Base-by-base conservation (phyloP, 805 yeast species). In the Sugiyamaella qingdaonensis region DNA sequence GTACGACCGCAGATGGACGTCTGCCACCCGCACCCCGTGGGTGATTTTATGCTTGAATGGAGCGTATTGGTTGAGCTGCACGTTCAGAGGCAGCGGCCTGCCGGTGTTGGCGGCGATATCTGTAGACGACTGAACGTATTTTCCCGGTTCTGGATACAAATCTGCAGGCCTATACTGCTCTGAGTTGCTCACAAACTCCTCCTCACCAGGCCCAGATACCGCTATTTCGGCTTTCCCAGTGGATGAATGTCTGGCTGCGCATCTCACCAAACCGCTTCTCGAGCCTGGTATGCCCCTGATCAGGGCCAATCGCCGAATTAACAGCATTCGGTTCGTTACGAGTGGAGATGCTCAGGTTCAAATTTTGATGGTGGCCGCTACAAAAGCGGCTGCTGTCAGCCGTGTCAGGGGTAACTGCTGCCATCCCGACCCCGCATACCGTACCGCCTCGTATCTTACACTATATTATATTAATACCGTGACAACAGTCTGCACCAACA, bases 81-180 rank as follows among this genome's bases (percentile, higher is more conserved):
- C 94, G 64, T 84, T 88, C 52, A 89, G 71, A n/a, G 98, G 97
- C 19, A 86, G 66, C 2, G 95, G 95, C 39, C 79, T 68, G 19
- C 72, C 64, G 2, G 70, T 63, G 3, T 72, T 73, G 19, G 47
- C 45, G 5, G 56, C 32, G 4, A 56, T 55, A 10, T 46, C 48
- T 10, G 60, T 53, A 31, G 51, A 35, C 8, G 63, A 59, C 24
- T 47, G 54, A 16, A 59, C 61, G 51, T 32, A 62, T 10, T 50
- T 21, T 31, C 59, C 62, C 4, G 41, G 42, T 35, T 27, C 19
- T 2, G 65, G 65, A 35, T 61, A 59, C 48, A 57, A 42, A 49
- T 60, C 61, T 27, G 44, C 21, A 3, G 19, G 19, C 10, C 48
- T 32, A 48, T 48, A 59, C n/a, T 39, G 50, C 16, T 50, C 53